Conservation (phyloP, 805 yeast species). For the Saturnispora ahearnii region DNA sequence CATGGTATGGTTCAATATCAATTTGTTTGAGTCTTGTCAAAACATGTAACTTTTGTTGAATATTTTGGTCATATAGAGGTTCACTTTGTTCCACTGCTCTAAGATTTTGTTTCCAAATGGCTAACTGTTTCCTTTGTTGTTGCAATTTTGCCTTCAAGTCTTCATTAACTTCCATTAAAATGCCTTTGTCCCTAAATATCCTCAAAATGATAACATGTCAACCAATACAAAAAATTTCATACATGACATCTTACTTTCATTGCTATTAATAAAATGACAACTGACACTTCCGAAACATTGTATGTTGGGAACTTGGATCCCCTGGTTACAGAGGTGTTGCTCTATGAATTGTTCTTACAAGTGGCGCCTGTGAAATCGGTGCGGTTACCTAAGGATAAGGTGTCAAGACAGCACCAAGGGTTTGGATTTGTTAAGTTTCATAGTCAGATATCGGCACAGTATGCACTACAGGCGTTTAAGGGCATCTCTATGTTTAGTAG, state of each 20-base stretch:
- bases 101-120: not conserved
- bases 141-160: not conserved
- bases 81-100: not conserved
- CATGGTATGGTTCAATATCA: not conserved
- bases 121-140: not conserved
- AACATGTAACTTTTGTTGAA: constrained; percentile 1
- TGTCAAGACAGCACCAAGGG: constrained; percentile 67
- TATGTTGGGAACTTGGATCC: constrained; percentile 81
- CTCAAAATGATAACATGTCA: not conserved
- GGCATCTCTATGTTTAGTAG: constrained; percentile 58
- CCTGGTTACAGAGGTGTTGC: constrained; percentile 56
- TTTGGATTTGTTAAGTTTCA: constrained; percentile 78
- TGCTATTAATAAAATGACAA: not conserved
- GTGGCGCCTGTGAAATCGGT: constrained; percentile 69
- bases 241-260: not conserved
- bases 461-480: constrained; percentile 50
- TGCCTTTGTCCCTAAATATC: not conserved
- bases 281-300: constrained; percentile 38
- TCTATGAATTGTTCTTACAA: constrained; percentile 79
- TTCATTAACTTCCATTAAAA: not conserved
- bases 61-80: not conserved
- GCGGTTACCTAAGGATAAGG: constrained; percentile 71
- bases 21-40: constrained; percentile 2
- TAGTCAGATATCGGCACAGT: constrained; percentile 54
- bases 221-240: not conserved